Base-by-base conservation (phyloP, 805 yeast species). In the Saccharomyces mikatae region DNA sequence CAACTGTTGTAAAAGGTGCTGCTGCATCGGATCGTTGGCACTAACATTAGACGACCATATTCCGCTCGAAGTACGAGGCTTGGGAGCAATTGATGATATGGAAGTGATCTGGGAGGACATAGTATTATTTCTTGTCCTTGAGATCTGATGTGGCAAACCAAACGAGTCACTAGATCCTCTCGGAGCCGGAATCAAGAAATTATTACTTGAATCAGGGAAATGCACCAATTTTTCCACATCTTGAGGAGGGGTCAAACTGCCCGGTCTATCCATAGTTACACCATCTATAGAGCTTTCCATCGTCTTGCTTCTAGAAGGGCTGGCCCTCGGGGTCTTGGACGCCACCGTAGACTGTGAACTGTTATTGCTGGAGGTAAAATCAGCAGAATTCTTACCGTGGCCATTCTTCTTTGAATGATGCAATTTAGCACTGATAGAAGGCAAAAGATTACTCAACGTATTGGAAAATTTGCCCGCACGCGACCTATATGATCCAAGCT, bases 61-160 rank as follows among this genome's bases (percentile, higher is more conserved):
- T 31, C 58, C 60, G 48, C 64, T 65, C 10, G 65, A 56, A 11
- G 66, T 56, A 11, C 62, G 54, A 5, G 58, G 56, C 21, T 55
- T 58, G 30, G 55, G 64, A 26, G 57, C 58, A 6, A 62, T 55
- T 10, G 66, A 64, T 14, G 73, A 69, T 28, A 67, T 57, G 0
- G 69, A 61, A n/a, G 73, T 69, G 21, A 69, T 63, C 57, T 70
- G 73, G 4, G 74, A 70, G 1, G 68, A 63, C 41, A 66, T 62
- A 3, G 74, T 70, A 50, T 69, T 66, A 41, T 69, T 63, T 53
- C 74, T 64, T 24, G 72, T 64, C 53, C 74, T 66, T 6, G 68
- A 62, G 17, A 62, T 57, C 24, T 58, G 62, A 41, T 60, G 60
- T 10, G 64, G 61, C 14, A 59, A 48, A 3, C 64, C 59, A 41